Base-by-base conservation (phyloP, 179 eudicot species). In the Sideroxylon spinosum region DNA sequence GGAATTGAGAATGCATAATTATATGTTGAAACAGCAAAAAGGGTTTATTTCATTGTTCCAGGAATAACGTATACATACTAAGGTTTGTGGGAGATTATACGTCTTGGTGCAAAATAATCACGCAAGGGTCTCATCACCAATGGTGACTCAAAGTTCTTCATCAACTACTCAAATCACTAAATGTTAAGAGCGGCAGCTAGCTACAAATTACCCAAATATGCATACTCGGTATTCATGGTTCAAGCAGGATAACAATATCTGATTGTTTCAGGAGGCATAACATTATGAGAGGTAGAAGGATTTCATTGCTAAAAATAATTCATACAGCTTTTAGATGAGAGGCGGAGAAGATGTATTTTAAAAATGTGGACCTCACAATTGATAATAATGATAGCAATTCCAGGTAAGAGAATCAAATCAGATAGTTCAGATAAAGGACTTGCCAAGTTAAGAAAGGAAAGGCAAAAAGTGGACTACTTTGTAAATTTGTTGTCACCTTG, bases 401-500 rank as follows among this genome's bases (percentile, higher is more conserved):
- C 62, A n/a, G 49, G 32, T 16, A 19, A 9, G 0, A 52, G 6
- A 26, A 53, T 25, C 28, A 28, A 72, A 53, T 55, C 12, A 13
- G 29, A 20, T 78, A 22, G 68, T 37, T 3, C 13, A 25, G 63
- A 28, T 48, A 28, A 44, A 81, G 25, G 23, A 44, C 29, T 62
- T 23, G 0, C 25, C 6, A 44, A 37, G 61, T 53, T 17, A 5
- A 76, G 23, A 16, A 57, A 76, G 11, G 53, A 26, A 76, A 20
- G 3, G 12, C 23, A 37, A 23, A 32, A 50, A 61, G 16, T 46
- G n/a, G 71, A 76, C 44, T 19, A 19, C 22, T 50, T 44, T 46
- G 55, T 57, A 61, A 62, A 44, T 48, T 57, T n/a, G 25, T 77
- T 48, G n/a, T 76, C 78, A 92, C 97, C 97, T 82, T 89, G 97